These are phyloP conservation scores for Fagopyrum homotropicum DNA, from an alignment of 148 eudicot species.

Conservation along the genomic window DNA sequence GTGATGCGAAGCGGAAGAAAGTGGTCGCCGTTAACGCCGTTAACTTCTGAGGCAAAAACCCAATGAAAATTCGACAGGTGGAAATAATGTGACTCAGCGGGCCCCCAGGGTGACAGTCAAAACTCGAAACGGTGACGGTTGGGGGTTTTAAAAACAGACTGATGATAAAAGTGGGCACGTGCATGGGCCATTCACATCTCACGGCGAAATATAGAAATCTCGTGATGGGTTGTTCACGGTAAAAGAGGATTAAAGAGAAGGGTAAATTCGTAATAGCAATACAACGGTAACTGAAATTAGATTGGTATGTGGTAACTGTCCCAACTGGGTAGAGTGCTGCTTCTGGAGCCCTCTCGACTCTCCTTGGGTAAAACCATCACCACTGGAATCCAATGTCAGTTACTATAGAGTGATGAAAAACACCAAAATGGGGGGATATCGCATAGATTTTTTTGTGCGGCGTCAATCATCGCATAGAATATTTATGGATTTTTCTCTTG, in stretches of 20 bases:
- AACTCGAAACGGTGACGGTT: conserved; percentile 9
- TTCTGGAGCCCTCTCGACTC: background rate
- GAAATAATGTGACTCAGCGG: background rate
- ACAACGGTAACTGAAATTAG: conserved; percentile 5
- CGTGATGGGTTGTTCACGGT: background rate
- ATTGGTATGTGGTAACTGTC: background rate
- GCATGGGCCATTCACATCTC: conserved; percentile 2
- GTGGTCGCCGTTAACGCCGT: conserved; percentile 2
- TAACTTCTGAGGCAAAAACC: background rate
- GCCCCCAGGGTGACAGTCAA: background rate
- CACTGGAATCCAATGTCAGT: background rate
- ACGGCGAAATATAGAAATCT: conserved; percentile 5
- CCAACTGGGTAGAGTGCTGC: background rate
- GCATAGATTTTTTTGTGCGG: no score
- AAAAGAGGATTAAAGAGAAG: background rate
- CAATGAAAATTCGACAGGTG: background rate
- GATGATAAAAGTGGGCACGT: conserved; percentile 7
- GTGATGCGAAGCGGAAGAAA: conserved; percentile 10
- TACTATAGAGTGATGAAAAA: no score
- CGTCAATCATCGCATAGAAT: no score
- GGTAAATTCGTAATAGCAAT: background rate
- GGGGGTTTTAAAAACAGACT: conserved; percentile 1
- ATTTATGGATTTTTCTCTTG: no score
- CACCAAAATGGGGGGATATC: no score
- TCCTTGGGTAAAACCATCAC: background rate